A percentile compares a stretch with the other conserved stretches of the same genome.
Evolutionary conservation across 2,329 filamentous ascomycete species (phyloP).

Genomic region (Fusarium irregulare): DNA sequence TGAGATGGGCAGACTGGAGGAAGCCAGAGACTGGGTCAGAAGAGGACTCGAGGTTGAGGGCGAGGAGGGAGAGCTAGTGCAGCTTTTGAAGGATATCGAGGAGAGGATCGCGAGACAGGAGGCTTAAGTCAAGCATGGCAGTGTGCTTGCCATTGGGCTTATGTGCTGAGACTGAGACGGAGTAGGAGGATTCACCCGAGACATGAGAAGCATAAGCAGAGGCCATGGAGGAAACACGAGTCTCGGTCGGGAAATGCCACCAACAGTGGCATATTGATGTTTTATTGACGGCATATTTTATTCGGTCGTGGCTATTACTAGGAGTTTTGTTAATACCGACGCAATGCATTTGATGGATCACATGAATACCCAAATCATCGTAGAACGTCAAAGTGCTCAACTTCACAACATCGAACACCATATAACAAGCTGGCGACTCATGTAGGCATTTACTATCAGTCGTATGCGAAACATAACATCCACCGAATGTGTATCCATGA

Average conservation of each 20-base stretch:
- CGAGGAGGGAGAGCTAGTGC: constrained; percentile 71
- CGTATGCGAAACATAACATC: constrained; percentile 21
- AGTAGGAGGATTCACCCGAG: constrained; percentile 7
- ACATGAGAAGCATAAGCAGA: constrained; percentile 8
- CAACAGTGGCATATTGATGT: constrained; percentile 19
- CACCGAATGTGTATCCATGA: constrained; percentile 26
- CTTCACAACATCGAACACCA: not conserved
- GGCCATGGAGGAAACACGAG: not conserved
- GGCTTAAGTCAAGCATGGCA: constrained; percentile 17
- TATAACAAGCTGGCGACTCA: constrained; percentile 1
- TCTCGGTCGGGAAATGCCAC: constrained; percentile 20
- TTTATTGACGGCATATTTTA: constrained; percentile 16
- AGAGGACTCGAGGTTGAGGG: constrained; percentile 86
- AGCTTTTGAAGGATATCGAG: constrained; percentile 72
- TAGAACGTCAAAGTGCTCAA: not conserved
- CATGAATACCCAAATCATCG: not conserved
- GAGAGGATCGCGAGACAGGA: constrained; percentile 56
- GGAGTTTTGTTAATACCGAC: constrained; percentile 30
- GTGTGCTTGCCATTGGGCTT: not conserved
- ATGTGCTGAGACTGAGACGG: constrained; percentile 4
- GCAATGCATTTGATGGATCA: not conserved
- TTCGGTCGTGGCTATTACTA: constrained; percentile 4
- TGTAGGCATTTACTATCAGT: constrained; percentile 22
- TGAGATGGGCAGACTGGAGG: constrained; percentile 89
- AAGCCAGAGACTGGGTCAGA: constrained; percentile 83